These are phyloP conservation scores for Pyrenophora teres DNA, from an alignment of 2,329 filamentous ascomycete genomes.

Conservation along the genomic window DNA sequence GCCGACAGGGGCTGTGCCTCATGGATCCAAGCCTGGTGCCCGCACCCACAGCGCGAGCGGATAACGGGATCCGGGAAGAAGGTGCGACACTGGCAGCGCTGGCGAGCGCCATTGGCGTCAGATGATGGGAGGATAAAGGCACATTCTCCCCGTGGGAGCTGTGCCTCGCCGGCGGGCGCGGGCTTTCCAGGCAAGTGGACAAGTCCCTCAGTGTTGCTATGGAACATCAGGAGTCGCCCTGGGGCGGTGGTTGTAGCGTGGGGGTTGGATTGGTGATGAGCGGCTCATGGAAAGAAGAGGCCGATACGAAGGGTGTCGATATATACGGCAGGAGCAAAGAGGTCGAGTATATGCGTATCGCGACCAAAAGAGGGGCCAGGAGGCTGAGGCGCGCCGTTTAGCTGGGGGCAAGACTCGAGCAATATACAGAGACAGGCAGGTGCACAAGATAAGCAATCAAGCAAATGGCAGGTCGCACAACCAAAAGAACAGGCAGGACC, in stretches of 20 bases:
- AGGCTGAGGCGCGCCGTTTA: slow-evolving; percentile 23
- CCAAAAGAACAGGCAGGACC: slow-evolving; percentile 27
- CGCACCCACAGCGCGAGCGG: slow-evolving; percentile 52
- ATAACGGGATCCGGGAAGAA: slow-evolving; percentile 48
- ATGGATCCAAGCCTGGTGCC: slow-evolving; percentile 55
- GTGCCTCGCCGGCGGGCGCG: slow-evolving; percentile 32
- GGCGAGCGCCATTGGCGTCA: slow-evolving; percentile 29
- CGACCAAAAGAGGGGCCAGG: slow-evolving; percentile 15
- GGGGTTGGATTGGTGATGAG: slow-evolving; percentile 26
- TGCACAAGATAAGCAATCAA: slow-evolving; percentile 34
- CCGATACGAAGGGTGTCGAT: slow-evolving; percentile 16
- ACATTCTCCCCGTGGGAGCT: slow-evolving; percentile 48
- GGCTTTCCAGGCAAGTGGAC: slow-evolving; percentile 39
- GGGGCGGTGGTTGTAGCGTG: slow-evolving; percentile 30
- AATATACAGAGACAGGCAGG: slow-evolving; percentile 39
- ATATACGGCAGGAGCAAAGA: slow-evolving; percentile 9
- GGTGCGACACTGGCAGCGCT: slow-evolving; percentile 53
- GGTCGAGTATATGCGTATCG: slow-evolving; percentile 8
- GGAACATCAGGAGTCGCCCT: slow-evolving; percentile 46
- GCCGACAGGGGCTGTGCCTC: slow-evolving; percentile 42
- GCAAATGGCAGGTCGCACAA: slow-evolving; percentile 33
- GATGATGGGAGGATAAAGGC: slow-evolving; percentile 40
- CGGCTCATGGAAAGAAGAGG: slow-evolving; percentile 40
- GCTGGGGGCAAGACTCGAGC: slow-evolving; percentile 30
- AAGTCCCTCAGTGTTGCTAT: slow-evolving; percentile 38